Conservation (phyloP, 306 rosid species). For the Acacia crassicarpa region DNA sequence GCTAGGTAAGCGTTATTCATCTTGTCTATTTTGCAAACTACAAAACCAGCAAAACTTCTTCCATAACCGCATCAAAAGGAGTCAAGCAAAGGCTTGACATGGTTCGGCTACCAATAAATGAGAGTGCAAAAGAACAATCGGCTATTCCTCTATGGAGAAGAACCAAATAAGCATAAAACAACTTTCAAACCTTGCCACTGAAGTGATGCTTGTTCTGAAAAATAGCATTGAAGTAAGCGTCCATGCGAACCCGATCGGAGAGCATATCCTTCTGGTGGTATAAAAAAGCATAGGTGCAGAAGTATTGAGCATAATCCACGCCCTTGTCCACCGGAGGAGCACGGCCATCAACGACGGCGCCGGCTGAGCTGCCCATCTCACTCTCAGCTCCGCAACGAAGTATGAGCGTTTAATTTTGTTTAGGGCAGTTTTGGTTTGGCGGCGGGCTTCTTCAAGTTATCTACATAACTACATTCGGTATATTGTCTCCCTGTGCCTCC, state of each 20-base stretch:
- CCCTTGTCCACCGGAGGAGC: slow-evolving; percentile 59
- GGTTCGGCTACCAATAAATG: background rate
- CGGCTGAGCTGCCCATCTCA: slow-evolving; percentile 71
- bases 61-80: background rate
- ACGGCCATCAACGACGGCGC: slow-evolving; percentile 43
- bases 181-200: slow-evolving; percentile 60
- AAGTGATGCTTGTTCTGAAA: slow-evolving; percentile 84
- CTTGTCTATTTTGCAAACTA: background rate
- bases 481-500: background rate
- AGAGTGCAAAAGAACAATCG: too few species aligned
- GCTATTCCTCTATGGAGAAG: background rate
- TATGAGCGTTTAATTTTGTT: slow-evolving; percentile 5
- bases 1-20: background rate
- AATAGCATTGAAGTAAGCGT: slow-evolving; percentile 82
- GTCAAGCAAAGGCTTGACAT: background rate
- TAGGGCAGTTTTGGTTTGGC: slow-evolving; percentile 46
- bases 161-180: background rate
- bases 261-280: slow-evolving; percentile 99
- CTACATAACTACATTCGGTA: background rate
- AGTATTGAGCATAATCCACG: slow-evolving; percentile 85
- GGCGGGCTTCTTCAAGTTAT: background rate
- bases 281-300: slow-evolving; percentile 89
- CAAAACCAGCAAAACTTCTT: background rate
- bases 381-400: background rate
- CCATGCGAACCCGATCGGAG: slow-evolving; percentile 98